Base-by-base conservation (phyloP, 129 eudicot genomes). In the Artemisia annua region DNA sequence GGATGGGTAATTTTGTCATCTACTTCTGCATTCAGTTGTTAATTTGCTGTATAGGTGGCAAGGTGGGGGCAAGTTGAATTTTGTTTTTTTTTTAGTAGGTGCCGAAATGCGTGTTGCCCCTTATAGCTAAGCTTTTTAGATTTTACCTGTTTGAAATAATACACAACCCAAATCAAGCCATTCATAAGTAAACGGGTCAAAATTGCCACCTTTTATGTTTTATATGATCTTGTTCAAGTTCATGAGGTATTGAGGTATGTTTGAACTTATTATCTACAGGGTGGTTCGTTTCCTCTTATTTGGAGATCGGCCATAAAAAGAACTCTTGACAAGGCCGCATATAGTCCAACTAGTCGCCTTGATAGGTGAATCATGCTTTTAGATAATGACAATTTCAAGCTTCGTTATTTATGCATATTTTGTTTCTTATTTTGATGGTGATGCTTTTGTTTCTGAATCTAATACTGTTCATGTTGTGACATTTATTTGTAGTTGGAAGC, bases 271-370 rank as follows among this genome's bases (percentile, higher is more conserved):
- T 65, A 67, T 48, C 58, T 75, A 3, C 77, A 95, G 97, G 99
- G 99, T 20, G 99, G 99, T 60, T 90, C 99, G 6, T 95, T 95
- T 73, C 99, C 99, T 55, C 88, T 81, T 81, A 87, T 85, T 71
- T 95, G 99, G 99, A 90, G 83, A 75, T 82, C 93, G 44, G 91
- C 96, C 73, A 81, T 90, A 15, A 95, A 95, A 85, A 81, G 75
- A 70, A 90, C 94, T 51, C 99, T 95, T 76, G 91, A 88, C 66
- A 88, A 74, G 77, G 88, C 94, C 57, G 63, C 83, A 43, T 69
- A 35, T 35, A 82, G 87, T 64, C 87, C 88, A 63, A 70, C 69
- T 70, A 77, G 84, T 69, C 87, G 74, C 15, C 82, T 95, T 24
- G 97, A 95, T 75, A 95, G 99, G 99, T 95, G 50, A 75, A 67